A percentile compares a stretch with the other conserved stretches of the same genome.
Conservation (phyloP, 1,284 basidiomycete genomes). For the Boletus semigastroideus region DNA sequence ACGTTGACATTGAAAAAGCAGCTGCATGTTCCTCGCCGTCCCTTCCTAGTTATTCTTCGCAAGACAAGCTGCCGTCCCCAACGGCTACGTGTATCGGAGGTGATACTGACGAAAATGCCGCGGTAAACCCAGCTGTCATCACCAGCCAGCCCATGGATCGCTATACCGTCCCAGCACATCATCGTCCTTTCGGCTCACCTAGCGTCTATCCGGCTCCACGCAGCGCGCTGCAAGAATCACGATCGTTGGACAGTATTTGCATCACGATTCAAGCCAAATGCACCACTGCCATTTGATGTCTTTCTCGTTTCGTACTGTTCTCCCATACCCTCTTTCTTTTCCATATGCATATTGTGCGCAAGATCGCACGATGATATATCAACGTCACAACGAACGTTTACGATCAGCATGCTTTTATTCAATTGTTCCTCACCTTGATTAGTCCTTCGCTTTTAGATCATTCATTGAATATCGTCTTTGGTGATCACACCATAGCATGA, state of each 20-base stretch:
- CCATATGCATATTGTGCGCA: conserved; percentile 8
- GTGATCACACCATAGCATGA: conserved; percentile 3
- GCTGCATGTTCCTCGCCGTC: conserved; percentile 16
- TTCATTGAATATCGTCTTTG: conserved; percentile 1
- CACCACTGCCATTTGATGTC: conserved; percentile 8
- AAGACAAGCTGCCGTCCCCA: conserved; percentile 3
- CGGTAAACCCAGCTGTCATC: not conserved
- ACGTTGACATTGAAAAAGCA: conserved; percentile 21
- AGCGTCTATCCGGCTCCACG: conserved; percentile 7
- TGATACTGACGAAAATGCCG: conserved; percentile 2
- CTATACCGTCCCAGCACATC: conserved; percentile 9
- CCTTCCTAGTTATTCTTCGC: conserved; percentile 12
- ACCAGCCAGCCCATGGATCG: not conserved
- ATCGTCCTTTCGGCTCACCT: conserved; percentile 21
- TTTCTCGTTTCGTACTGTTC: not conserved
- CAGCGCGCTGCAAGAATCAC: not conserved
- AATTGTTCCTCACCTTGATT: conserved; percentile 4
- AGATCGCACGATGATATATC: conserved; percentile 12
- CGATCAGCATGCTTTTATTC: not conserved
- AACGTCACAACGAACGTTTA: conserved; percentile 17
- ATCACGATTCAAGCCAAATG: conserved; percentile 19
- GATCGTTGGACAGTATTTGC: conserved; percentile 9
- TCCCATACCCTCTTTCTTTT: not conserved
- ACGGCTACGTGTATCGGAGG: conserved; percentile 1
- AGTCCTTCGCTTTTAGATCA: not conserved